phyloP scores from a whole-genome alignment of 2,329 filamentous ascomycete genomes.

The Emmonsia crescens region DNA sequence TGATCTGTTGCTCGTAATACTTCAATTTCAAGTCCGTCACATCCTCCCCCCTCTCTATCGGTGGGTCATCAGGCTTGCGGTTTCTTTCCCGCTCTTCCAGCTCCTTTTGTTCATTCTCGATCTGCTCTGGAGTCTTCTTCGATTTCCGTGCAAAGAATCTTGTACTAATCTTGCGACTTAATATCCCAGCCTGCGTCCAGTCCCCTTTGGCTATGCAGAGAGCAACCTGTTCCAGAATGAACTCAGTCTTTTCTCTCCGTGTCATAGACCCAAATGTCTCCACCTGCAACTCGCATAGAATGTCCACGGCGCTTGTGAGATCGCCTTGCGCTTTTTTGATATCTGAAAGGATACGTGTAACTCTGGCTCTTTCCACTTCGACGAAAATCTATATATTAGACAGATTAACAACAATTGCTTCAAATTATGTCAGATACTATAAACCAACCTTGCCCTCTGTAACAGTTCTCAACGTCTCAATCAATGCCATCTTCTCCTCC shows the following conservation, averaged over 20 bases:
- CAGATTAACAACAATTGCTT: conserved; percentile 8
- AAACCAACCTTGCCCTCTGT: conserved; percentile 76
- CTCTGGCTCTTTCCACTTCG: conserved; percentile 90
- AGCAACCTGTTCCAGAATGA: conserved; percentile 88
- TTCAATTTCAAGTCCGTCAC: conserved; percentile 91
- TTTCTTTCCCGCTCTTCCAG: conserved; percentile 65
- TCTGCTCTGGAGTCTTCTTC: conserved; percentile 78
- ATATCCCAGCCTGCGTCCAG: conserved; percentile 89
- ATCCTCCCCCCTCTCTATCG: conserved; percentile 70
- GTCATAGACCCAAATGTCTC: conserved; percentile 99
- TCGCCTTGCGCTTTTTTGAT: conserved; percentile 97
- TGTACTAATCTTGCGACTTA: conserved; percentile 95
- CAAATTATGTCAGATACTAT: not conserved
- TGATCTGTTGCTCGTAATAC: conserved; percentile 97
- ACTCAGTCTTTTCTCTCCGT: conserved; percentile 93
- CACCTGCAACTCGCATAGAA: conserved; percentile 92
- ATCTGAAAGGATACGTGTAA: conserved; percentile 88
- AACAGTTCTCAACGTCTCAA: conserved; percentile 89
- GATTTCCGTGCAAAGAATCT: conserved; percentile 81
- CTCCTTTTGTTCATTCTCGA: conserved; percentile 84
- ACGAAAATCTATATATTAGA: conserved; percentile 68
- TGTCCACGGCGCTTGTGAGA: conserved; percentile 77
- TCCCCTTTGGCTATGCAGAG: conserved; percentile 93
- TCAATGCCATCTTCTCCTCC: conserved; percentile 83
- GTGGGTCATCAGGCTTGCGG: conserved; percentile 63